Evolutionary conservation across 768 basidiomycete species (phyloP).

Genomic region (Hericium rajendrae): DNA sequence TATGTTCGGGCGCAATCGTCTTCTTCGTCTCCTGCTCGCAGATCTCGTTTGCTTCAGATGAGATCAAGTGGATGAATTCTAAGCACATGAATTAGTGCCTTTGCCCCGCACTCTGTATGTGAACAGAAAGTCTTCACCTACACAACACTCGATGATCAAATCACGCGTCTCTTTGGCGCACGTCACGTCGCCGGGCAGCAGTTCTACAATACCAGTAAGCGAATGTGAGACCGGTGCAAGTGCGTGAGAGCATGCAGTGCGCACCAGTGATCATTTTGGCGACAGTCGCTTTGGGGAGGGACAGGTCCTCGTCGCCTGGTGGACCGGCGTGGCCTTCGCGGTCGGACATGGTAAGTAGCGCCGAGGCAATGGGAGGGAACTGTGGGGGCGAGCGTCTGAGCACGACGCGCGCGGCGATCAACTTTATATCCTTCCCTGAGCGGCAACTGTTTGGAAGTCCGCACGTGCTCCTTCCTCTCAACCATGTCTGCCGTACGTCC

Average conservation of each 20-base stretch:
- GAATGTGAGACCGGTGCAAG: constrained; percentile 2
- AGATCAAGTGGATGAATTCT: constrained; percentile 98
- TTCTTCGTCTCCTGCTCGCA: constrained; percentile 98
- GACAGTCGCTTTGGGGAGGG: constrained; percentile 94
- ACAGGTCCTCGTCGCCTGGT: constrained; percentile 82
- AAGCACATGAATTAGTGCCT: not conserved
- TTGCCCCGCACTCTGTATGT: not conserved
- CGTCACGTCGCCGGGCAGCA: constrained; percentile 77
- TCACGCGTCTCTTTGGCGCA: constrained; percentile 97
- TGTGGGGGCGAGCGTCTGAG: constrained; percentile 14
- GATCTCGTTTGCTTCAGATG: constrained; percentile 95
- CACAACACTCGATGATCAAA: constrained; percentile 95
- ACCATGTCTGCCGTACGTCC: constrained; percentile 58
- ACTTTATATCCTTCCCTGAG: constrained; percentile 10
- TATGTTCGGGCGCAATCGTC: constrained; percentile 97
- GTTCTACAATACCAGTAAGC: constrained; percentile 39
- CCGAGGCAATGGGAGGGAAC: not conserved
- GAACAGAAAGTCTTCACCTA: constrained; percentile 62
- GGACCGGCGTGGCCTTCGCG: constrained; percentile 64
- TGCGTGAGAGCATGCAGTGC: constrained; percentile 9
- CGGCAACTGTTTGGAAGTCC: constrained; percentile 28
- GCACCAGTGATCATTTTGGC: constrained; percentile 92
- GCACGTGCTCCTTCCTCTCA: constrained; percentile 30
- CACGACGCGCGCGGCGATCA: constrained; percentile 8
- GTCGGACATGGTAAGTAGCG: constrained; percentile 68